phyloP scores from a whole-genome alignment of 345 rosid genomes.

The Lepidium sativum region DNA sequence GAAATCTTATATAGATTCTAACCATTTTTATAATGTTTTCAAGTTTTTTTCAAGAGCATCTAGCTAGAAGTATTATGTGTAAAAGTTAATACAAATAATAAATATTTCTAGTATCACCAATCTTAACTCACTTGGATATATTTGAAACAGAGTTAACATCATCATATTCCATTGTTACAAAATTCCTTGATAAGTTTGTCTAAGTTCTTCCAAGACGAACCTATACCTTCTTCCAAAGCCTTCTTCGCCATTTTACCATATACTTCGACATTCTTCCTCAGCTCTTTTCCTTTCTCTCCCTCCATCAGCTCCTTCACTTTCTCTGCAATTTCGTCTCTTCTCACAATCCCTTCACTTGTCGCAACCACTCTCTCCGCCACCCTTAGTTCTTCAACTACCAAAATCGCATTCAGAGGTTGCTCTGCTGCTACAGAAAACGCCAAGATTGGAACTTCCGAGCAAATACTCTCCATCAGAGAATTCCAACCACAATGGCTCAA shows the following conservation, averaged over 20 bases:
- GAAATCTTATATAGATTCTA: too few relatives aligned
- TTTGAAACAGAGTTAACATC: neutral
- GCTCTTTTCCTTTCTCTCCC: neutral
- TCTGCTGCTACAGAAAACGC: neutral
- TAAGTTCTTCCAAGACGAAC: neutral
- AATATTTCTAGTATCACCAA: neutral
- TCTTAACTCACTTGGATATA: neutral
- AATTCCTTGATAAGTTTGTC: neutral
- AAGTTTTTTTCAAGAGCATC: neutral
- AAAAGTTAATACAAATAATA: too few relatives aligned
- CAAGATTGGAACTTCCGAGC: neutral
- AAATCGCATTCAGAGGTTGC: neutral
- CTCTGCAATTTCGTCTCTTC: neutral
- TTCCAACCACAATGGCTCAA: neutral
- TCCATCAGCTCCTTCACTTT: slow-evolving; percentile 3
- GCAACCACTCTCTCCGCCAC: neutral
- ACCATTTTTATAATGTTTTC: too few relatives aligned
- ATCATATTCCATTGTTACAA: neutral
- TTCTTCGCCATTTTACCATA: neutral
- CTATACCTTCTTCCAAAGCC: neutral
- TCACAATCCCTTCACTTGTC: neutral
- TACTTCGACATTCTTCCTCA: neutral
- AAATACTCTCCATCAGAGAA: neutral
- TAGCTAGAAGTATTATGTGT: neutral
- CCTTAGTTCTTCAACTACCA: neutral